Conservation (phyloP, 1,139 yeast genomes). For the Kodamaea sp. region DNA sequence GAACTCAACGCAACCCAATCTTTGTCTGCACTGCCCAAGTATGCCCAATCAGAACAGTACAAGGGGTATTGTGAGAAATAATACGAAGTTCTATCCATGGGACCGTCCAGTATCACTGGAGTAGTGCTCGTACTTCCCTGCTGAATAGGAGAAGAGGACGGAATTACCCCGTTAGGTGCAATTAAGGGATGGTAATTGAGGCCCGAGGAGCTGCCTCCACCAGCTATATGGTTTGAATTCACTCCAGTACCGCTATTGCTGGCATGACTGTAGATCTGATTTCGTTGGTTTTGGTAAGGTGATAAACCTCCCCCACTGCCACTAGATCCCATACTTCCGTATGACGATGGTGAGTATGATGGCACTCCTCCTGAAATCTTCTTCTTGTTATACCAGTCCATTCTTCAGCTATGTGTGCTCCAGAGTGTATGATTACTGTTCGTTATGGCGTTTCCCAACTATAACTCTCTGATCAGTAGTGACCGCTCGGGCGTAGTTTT, state of each 20-base stretch:
- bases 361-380: constrained; percentile 8
- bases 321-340: constrained; percentile 6
- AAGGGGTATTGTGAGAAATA: constrained; percentile 65
- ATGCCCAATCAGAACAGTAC: constrained; percentile 69
- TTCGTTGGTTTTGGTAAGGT: constrained; percentile 11
- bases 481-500: too few relatives aligned
- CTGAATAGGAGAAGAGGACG: constrained; percentile 2
- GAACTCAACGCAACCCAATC: constrained; percentile 67
- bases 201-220: too few relatives aligned
- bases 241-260: constrained; percentile 1
- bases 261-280: constrained; percentile 8
- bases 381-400: constrained; percentile 15
- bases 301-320: constrained; percentile 9
- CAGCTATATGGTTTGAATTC: constrained; percentile 1
- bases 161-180: constrained; percentile 1
- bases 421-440: too few relatives aligned
- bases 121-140: constrained; percentile 1
- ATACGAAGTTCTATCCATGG: constrained; percentile 46
- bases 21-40: constrained; percentile 31
- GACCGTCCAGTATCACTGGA: constrained; percentile 1
- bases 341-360: constrained; percentile 9
- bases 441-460: too few relatives aligned
- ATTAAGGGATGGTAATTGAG: constrained; percentile 4
- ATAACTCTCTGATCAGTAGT: too few relatives aligned
- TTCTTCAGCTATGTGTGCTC: too few relatives aligned